Evolutionary conservation across 2,329 filamentous ascomycete genomes (phyloP), one percentile per base, ranked within the genome.

Genomic region (Alternaria infectoria): DNA sequence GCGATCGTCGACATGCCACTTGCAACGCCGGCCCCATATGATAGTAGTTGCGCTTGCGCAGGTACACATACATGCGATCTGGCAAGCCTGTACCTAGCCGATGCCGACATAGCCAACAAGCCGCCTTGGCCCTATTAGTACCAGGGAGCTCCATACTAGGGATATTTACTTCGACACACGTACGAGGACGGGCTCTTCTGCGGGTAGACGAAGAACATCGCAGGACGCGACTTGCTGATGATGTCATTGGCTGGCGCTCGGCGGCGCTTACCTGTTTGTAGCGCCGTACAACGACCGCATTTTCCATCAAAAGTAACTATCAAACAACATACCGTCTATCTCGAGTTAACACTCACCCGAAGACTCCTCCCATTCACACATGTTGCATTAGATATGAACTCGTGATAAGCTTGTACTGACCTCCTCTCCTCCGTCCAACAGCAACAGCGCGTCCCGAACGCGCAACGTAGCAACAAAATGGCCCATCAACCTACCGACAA

Each of bases 271-370:
- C 62, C 54, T 43, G 9, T n/a, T 57, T 45, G 30, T 43, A 66
- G 60, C 58, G 56, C 62, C 56, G 45, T 60, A 50, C 51, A 57
- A 56, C 58, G 59, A 68, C 46, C 28, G 59, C 44, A 32, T n/a
- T 12, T 57, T 30, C 28, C 54, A 50, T 25, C 46, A 13, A 17
- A 50, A 28, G 25, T n/a, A 17, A 57, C 25, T 12, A 32, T 19
- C 43, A 46, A 6, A 15, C 17, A 52, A 15, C 17, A 52, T 23
- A 46, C 19, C 19, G 8, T 46, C 11, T 12, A 25, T 23, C 12
- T 6, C 21, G 19, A 46, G 36, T 40, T 19, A 17, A 52, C 19
- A 7, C 19, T 36, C 17, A 23, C 15, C 32, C 0, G 1, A 36
- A 36, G 32, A 23, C 8, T n/a, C 0, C 9, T 40, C 9, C 3